Percentiles rank a stretch among this genome's conserved stretches.
These are phyloP conservation scores for Globisporangium nagaii DNA, from an alignment of 352 stramenopile genomes.

Conservation along the genomic window DNA sequence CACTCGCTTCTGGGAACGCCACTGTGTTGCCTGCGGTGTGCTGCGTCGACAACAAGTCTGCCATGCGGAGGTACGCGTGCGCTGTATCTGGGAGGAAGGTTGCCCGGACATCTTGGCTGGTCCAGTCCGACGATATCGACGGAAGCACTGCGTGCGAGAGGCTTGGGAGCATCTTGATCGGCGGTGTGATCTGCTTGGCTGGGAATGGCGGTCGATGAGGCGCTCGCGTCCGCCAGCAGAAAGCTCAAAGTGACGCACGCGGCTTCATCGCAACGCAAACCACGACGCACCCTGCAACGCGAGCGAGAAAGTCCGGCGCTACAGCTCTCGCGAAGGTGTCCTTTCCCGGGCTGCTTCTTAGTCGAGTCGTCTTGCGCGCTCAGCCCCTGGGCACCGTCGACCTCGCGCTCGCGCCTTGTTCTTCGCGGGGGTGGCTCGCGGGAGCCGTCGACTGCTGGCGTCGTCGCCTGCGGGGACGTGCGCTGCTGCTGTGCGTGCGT, in stretches of 20 bases:
- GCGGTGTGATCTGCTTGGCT: neutral
- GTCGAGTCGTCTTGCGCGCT: neutral
- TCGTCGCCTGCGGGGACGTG: neutral
- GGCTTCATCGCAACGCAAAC: neutral
- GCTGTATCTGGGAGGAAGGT: neutral
- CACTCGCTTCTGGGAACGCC: neutral
- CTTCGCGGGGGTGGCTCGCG: neutral
- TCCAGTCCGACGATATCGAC: neutral
- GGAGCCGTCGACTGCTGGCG: neutral
- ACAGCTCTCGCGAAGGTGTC: neutral
- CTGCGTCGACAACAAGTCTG: slow-evolving; percentile 5
- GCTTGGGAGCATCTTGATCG: neutral
- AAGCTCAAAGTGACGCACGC: slow-evolving; percentile 9
- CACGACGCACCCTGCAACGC: neutral
- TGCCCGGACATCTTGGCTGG: neutral
- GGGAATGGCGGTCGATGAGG: slow-evolving; percentile 2
- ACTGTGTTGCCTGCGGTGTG: neutral
- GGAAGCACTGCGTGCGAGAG: neutral
- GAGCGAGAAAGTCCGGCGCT: slow-evolving; percentile 13
- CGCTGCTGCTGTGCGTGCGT: neutral
- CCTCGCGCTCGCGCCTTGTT: neutral
- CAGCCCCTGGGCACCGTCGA: neutral
- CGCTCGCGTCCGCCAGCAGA: slow-evolving; percentile 1
- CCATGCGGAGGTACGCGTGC: slow-evolving; percentile 7
- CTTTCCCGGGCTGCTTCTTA: neutral